phyloP scores from a whole-genome alignment of 192 early-diverging fungal genomes.

The Coemansia furcata region DNA sequence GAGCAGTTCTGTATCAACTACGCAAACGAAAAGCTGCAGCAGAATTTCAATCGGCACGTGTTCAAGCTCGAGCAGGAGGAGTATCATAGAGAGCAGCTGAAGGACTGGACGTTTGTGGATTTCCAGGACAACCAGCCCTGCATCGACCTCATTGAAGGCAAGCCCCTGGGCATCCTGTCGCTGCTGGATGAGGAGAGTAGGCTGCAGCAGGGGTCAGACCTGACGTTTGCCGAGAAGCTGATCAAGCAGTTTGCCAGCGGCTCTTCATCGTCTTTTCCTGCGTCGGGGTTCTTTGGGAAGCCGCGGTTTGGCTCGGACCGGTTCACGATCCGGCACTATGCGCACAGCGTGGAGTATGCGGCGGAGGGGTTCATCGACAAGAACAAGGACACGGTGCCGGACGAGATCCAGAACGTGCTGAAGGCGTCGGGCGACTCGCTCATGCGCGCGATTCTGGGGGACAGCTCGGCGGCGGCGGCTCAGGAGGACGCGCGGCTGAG shows the following conservation, averaged over 20 bases:
- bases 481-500: conserved; percentile 5
- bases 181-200: conserved; percentile 92
- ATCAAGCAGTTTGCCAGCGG: conserved; percentile 70
- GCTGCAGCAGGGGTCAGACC: conserved; percentile 85
- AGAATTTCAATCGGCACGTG: conserved; percentile 98
- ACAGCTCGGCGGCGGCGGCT: not conserved
- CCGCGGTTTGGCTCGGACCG: conserved; percentile 83
- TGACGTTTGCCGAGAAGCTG: conserved; percentile 83
- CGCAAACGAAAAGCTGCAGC: conserved; percentile 98
- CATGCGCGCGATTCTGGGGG: conserved; percentile 70
- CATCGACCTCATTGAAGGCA: conserved; percentile 97
- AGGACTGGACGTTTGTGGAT: conserved; percentile 95
- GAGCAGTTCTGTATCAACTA: conserved; percentile 99
- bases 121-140: conserved; percentile 99
- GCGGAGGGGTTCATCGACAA: conserved; percentile 96
- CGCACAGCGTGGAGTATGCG: conserved; percentile 90
- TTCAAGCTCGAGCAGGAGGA: conserved; percentile 99
- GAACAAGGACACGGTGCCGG: conserved; percentile 97
- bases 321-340: conserved; percentile 96
- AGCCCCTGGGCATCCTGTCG: conserved; percentile 83
- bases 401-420: conserved; percentile 81
- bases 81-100: conserved; percentile 91
- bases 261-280: not conserved
- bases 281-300: conserved; percentile 70
- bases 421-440: conserved; percentile 76